These are phyloP conservation scores for Starmerella riodocensis DNA, from an alignment of 805 yeast genomes.

Conservation along the genomic window DNA sequence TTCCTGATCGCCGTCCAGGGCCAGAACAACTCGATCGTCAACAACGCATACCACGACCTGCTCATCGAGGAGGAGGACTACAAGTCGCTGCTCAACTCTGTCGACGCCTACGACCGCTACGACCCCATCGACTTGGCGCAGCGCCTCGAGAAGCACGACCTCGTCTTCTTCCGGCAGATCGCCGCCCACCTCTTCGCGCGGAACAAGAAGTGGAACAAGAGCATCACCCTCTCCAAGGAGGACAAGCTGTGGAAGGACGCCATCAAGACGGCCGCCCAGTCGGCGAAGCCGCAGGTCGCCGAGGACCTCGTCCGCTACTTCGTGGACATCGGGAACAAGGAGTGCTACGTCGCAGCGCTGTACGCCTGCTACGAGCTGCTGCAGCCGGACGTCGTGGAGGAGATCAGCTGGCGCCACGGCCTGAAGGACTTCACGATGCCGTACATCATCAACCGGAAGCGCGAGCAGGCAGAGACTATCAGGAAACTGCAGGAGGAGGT, in stretches of 20 bases:
- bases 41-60: conserved; percentile 88
- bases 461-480: conserved; percentile 60
- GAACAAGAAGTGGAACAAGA: conserved; percentile 85
- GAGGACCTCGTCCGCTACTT: conserved; percentile 81
- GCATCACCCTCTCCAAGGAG: conserved; percentile 73
- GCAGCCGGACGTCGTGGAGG: conserved; percentile 71
- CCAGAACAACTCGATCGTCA: conserved; percentile 81
- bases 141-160: conserved; percentile 80
- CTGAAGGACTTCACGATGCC: conserved; percentile 82
- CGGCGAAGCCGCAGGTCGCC: conserved; percentile 66
- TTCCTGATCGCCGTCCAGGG: conserved; percentile 83
- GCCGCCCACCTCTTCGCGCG: conserved; percentile 89
- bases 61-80: conserved; percentile 94
- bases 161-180: conserved; percentile 88
- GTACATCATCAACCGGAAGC: conserved; percentile 69
- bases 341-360: conserved; percentile 81
- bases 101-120: conserved; percentile 80
- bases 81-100: conserved; percentile 73
- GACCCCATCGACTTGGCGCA: conserved; percentile 86
- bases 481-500: conserved; percentile 59
- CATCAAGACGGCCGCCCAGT: conserved; percentile 77
- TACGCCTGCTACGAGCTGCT: conserved; percentile 74
- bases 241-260: conserved; percentile 94
- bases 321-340: conserved; percentile 93
- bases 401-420: conserved; percentile 79